Conservation (phyloP, 441 rosid genomes). For the Populus trichocarpa region DNA sequence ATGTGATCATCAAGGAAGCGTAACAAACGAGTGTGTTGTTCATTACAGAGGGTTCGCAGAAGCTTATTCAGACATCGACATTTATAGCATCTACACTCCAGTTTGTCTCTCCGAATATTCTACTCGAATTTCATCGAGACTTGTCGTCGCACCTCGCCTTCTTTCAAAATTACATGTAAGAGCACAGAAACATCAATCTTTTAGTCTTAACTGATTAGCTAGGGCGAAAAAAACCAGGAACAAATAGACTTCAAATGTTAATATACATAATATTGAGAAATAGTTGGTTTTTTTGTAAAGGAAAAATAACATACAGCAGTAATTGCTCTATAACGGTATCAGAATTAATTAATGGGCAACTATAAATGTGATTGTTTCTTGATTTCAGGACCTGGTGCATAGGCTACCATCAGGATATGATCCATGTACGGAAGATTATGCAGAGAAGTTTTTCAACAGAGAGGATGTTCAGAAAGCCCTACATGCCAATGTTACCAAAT, state of each 20-base stretch:
- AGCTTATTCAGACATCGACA: constrained; percentile 14
- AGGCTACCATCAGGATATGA: constrained; percentile 60
- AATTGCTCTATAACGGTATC: neutral
- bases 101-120: constrained; percentile 16
- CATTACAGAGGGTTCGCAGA: neutral
- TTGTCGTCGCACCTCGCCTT: neutral
- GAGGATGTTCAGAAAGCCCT: constrained; percentile 65
- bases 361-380: neutral
- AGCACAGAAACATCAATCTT: constrained; percentile 35
- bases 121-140: neutral
- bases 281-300: too few species aligned
- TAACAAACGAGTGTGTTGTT: neutral
- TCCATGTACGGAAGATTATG: constrained; percentile 62
- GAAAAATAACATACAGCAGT: too few species aligned
- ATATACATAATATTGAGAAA: too few species aligned
- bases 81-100: constrained; percentile 21
- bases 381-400: constrained; percentile 40
- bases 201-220: constrained; percentile 27
- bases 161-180: constrained; percentile 15
- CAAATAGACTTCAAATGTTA: constrained; percentile 11
- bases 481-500: constrained; percentile 57
- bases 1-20: constrained; percentile 13
- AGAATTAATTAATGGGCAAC: neutral
- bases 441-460: constrained; percentile 56
- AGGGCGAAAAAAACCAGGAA: too few species aligned